These are phyloP conservation scores for Hyaloraphidium curvatum DNA, from an alignment of 192 early-diverging fungal species.

Conservation along the genomic window DNA sequence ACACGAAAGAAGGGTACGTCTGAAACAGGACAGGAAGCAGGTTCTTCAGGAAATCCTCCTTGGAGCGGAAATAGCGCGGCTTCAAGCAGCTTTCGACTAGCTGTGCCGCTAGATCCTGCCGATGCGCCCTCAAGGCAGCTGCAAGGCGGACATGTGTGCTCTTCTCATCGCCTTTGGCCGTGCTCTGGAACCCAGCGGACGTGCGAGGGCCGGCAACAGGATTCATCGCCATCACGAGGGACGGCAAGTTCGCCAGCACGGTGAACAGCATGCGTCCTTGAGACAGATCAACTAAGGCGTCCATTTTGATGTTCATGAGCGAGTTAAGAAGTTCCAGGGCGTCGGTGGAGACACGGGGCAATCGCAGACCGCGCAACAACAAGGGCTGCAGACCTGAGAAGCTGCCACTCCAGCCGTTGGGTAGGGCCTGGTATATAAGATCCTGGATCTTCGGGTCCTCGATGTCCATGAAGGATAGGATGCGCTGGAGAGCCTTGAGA, in stretches of 20 bases:
- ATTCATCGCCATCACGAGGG: too few species aligned
- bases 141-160: too few species aligned
- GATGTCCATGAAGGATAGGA: constrained; percentile 38
- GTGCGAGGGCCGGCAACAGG: too few species aligned
- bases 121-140: too few species aligned
- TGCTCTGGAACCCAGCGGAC: constrained; percentile 23
- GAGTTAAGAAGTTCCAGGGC: constrained; percentile 36
- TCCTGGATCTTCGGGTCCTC: constrained; percentile 19
- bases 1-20: constrained; percentile 33
- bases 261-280: constrained; percentile 33
- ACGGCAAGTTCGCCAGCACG: constrained; percentile 47
- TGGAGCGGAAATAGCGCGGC: constrained; percentile 36
- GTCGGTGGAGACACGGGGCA: constrained; percentile 26
- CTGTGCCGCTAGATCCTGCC: constrained; percentile 33
- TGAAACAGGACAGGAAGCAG: constrained; percentile 35
- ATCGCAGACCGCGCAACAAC: constrained; percentile 47
- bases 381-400: constrained; percentile 59
- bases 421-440: constrained; percentile 36
- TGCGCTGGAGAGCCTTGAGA: constrained; percentile 37
- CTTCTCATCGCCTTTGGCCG: constrained; percentile 26
- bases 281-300: constrained; percentile 39
- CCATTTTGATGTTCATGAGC: constrained; percentile 30
- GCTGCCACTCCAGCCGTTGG: constrained; percentile 49
- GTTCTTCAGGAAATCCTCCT: constrained; percentile 59
- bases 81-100: constrained; percentile 39